Conservation (phyloP, 164 flowering plant species). For the Umbellularia californica region DNA sequence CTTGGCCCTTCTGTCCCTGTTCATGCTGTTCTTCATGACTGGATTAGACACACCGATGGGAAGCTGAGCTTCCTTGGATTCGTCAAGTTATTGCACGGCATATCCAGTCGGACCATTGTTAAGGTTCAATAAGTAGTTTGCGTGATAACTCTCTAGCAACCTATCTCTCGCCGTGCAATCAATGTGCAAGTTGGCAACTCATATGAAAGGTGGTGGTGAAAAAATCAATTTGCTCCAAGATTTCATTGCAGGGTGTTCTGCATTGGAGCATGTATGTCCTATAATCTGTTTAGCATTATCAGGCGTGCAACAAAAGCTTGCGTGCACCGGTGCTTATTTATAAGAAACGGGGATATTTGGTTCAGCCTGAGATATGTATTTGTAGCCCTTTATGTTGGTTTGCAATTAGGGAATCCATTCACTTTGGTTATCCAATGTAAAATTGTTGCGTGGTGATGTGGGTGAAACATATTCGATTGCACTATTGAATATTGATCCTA, state of each 20-base stretch:
- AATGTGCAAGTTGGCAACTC: neutral
- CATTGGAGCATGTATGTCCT: neutral
- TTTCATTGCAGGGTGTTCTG: neutral
- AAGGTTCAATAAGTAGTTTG: constrained; percentile 32
- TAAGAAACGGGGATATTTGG: neutral
- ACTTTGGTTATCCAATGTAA: neutral
- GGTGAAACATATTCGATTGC: neutral
- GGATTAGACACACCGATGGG: constrained; percentile 91
- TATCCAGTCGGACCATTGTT: constrained; percentile 52
- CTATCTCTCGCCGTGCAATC: neutral
- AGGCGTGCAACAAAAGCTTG: constrained; percentile 2
- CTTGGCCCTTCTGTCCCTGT: constrained; percentile 79
- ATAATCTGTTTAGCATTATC: constrained; percentile 2
- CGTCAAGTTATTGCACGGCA: constrained; percentile 82
- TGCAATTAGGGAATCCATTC: neutral
- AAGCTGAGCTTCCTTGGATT: constrained; percentile 93
- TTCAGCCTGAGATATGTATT: neutral
- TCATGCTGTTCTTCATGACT: constrained; percentile 83
- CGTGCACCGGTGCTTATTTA: neutral
- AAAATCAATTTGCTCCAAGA: neutral
- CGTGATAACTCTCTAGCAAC: neutral
- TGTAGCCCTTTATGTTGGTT: neutral
- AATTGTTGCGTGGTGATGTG: neutral
- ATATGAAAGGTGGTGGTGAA: neutral
- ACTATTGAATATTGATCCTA: too few relatives aligned